Evolutionary conservation across 352 stramenopile genomes (phyloP), one percentile per base, ranked within the genome.

Genomic region (Pythium plurisporium): DNA sequence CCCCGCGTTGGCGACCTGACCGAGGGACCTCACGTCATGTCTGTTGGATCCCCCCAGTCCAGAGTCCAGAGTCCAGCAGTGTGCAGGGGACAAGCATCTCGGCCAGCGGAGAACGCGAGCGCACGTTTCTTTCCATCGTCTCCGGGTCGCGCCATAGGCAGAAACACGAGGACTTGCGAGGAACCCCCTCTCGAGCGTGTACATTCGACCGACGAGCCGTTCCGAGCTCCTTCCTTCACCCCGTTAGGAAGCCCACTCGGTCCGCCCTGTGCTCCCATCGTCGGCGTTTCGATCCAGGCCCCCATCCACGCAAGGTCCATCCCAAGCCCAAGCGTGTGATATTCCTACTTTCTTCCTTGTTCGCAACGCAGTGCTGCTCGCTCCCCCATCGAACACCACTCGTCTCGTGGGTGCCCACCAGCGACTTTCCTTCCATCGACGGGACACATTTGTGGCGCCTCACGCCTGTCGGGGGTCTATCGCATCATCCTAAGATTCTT

Each of bases 61-160:
- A 55, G 43, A 62, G 31, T 56, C 12, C 9, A 8, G n/a, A 19
- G 29, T 27, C 25, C 20, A 40, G 31, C 23, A 44, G 19, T 27
- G 37, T 30, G 27, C 20, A 30, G 26, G 37, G 19, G 50, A 58
- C 26, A 25, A 47, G 26, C 19, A n/a, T 34, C 30, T 26, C 17
- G 11, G 25, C 25, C 10, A 27, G 20, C 48, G 8, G 20, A 41
- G 56, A 62, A 67, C 52, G 59, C 52, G 44, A 25, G 44, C 26
- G 45, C 44, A 67, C 50, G 36, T 57, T 67, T 67, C 59, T 49
- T 67, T 67, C 59, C 54, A 61, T 52, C 56, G 51, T 47, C 53
- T 41, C 19, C 19, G 34, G 36, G 6, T 31, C 33, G 27, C 51
- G 19, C 55, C 58, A 65, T 20, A 43, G 42, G 26, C 20, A 55